Evolutionary conservation across 1,284 basidiomycete species (phyloP), one percentile per base, ranked within the genome.

Genomic region (Leucoagaricus sp.): DNA sequence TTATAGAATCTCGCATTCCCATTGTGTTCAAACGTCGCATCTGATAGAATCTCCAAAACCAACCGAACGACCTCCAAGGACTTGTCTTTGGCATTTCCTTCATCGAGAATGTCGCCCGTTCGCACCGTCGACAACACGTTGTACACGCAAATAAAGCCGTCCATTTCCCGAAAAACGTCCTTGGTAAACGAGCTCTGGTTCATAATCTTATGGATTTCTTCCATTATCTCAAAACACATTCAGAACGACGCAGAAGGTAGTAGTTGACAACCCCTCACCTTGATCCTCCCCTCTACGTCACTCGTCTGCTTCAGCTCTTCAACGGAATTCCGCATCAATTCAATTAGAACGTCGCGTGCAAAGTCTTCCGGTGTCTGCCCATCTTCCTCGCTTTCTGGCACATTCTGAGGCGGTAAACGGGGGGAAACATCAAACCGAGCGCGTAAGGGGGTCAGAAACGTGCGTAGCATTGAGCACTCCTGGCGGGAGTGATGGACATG

Each of bases 141-240:
- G 72, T 91, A 84, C 41, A 91, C 72, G 15, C 84, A 79, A 21
- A 92, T 73, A 65, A 91, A 91, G 0, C 91, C 91, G 61, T 93
- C 91, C 65, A 88, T 75, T 65, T 91, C 87, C 7, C 89, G 78
- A 69, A 93, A 93, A 7, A 87, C 83, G 55, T 87, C 85, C 68
- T 86, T 89, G 8, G 88, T 88, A 53, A 71, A 74, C 7, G 76
- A 65, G 60, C 87, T 83, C 65, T 86, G 80, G 13, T 76, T 69
- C 74, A 89, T 76, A 17, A 85, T 80, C 29, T 80, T 75, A 54
- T 82, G 79, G 41, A 90, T 83, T 61, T 87, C 85, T 17, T 72
- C 72, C 53, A 90, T 69, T 23, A 82, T 75, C 88, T 90, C 58
- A 42, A 2, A 17, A 17, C 19, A 33, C 9, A 12, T 50, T 36